Percentiles rank a stretch among this genome's conserved stretches.
phyloP scores from a whole-genome alignment of 176 grass and related monocot genomes.

The Sorghum bicolor region DNA sequence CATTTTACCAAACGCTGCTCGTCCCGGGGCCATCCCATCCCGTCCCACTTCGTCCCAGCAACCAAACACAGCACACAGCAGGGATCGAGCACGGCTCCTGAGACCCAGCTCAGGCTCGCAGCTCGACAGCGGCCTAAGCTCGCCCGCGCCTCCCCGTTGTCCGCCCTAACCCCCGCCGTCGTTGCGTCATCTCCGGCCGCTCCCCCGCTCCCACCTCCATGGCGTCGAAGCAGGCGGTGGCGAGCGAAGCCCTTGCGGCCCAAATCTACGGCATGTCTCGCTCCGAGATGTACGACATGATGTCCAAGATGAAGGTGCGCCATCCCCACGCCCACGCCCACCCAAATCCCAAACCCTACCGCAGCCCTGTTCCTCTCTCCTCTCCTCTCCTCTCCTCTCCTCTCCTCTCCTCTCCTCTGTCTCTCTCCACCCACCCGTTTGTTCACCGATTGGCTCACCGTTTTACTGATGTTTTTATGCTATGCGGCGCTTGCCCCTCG shows the following conservation, averaged over 20 bases:
- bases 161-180: background rate
- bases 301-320: conserved; percentile 84
- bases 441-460: background rate
- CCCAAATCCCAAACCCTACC: conserved; percentile 30
- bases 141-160: background rate
- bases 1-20: too few species aligned
- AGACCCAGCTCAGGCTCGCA: background rate
- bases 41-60: too few species aligned
- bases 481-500: background rate
- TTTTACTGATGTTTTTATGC: background rate
- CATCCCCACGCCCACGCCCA: background rate
- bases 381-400: too few species aligned
- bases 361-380: background rate
- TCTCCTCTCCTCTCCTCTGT: background rate
- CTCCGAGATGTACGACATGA: conserved; percentile 81
- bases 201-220: conserved; percentile 23
- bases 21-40: too few species aligned
- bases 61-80: too few species aligned
- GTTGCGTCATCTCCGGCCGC: background rate
- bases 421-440: background rate
- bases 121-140: background rate
- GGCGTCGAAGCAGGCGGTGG: conserved; percentile 53
- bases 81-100: background rate
- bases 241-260: conserved; percentile 55
- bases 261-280: conserved; percentile 75